A percentile compares a stretch with the other conserved stretches of the same genome.
Conservation (phyloP, 176 grass and related monocot genomes). For the Phoenix dactylifera region DNA sequence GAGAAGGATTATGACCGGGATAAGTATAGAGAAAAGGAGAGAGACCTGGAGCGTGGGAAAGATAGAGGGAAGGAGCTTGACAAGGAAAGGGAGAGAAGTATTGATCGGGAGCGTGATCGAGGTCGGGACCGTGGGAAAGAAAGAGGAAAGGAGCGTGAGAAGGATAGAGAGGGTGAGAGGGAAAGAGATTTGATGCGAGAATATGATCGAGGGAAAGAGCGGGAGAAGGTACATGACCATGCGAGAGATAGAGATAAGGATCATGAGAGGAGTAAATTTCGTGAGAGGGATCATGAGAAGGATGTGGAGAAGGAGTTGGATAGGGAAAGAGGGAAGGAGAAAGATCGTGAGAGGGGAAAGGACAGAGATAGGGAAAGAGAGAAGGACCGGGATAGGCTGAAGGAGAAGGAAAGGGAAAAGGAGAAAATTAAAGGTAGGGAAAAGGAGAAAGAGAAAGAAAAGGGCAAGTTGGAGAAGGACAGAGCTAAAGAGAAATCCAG, state of each 20-base stretch:
- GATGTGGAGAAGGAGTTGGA: conserved; percentile 9
- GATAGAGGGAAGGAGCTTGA: conserved; percentile 14
- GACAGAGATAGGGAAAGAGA: conserved; percentile 20
- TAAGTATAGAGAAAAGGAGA: conserved; percentile 5
- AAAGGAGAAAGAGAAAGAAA: conserved; percentile 29
- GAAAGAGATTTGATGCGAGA: conserved; percentile 5
- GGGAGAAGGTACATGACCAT: not conserved
- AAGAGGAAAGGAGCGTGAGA: conserved; percentile 7
- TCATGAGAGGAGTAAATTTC: conserved; percentile 10
- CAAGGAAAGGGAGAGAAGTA: conserved; percentile 5
- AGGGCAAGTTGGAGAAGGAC: not conserved
- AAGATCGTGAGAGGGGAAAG: conserved; percentile 9
- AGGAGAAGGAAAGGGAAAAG: conserved; percentile 29
- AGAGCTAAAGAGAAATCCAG: conserved; percentile 7
- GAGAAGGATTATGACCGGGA: conserved; percentile 6
- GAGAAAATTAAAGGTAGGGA: conserved; percentile 44
- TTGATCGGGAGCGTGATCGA: conserved; percentile 4
- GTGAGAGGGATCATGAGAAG: conserved; percentile 7
- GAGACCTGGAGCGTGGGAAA: not conserved
- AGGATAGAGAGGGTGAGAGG: conserved; percentile 5
- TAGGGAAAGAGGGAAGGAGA: conserved; percentile 13
- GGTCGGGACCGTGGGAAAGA: conserved; percentile 8
- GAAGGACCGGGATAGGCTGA: conserved; percentile 3
- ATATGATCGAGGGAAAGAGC: conserved; percentile 1
- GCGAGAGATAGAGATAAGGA: not conserved